Base-by-base conservation (phyloP, 805 yeast genomes). In the Wickerhamomyces alni region DNA sequence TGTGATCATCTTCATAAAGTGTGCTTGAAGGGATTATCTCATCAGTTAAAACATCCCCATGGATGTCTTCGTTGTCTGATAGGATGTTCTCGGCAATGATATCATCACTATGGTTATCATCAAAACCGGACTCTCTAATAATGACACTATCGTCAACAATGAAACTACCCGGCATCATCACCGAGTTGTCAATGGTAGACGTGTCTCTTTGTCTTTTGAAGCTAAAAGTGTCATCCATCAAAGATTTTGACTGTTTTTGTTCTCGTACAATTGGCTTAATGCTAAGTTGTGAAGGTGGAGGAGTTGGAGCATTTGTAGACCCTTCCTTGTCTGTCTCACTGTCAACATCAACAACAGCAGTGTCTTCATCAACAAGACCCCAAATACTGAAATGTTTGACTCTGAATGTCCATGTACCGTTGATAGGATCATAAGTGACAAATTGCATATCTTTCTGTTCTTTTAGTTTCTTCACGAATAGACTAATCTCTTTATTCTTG, bases 341-440 rank as follows among this genome's bases (percentile, higher is more conserved):
- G 19, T 70, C 72, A 10, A 66, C 69, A 46, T 78, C 87, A 31
- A 75, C 69, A 29, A 72, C 74, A 12, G 67, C 80, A 30, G 71
- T 77, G 17, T 72, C 78, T 19, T 81, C 87, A 47, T 80, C 84
- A 15, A 82, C 71, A 29, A 93, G 62, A 7, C 98, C 98, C 96
- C 97, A 93, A 6, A 85, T 76, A 65, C 96, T 87, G 54, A 93
- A 93, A 65, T 93, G 99, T 49, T 83, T 79, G 8, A 89, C 96
- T 50, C 70, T 75, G 61, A 87, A 88, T 1, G 82, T 78, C 87
- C 89, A 88, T 5, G 74, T 61, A 27, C 87, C 86, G 5, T 77
- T 74, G 22, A 80, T 69, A 4, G 88, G 87, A 51, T 84, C 88
- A 55, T 81, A 88, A 5, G 88, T 81, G 12, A 89, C 67, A 55